Conservation (phyloP, 805 yeast genomes). For the Pichia ethanolica region DNA sequence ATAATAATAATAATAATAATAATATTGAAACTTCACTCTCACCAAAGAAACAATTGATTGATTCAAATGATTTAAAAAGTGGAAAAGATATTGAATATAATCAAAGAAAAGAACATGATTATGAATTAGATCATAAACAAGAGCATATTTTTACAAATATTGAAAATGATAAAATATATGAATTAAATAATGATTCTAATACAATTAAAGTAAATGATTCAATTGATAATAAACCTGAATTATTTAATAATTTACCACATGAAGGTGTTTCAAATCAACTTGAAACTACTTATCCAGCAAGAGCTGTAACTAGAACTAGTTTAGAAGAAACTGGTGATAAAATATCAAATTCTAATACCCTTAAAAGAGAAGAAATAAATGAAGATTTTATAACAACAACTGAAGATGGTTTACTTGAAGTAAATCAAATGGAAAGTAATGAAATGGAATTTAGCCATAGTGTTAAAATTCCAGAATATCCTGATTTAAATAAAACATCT, state of each 20-base stretch:
- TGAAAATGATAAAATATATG: not conserved
- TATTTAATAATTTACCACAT: too few relatives aligned
- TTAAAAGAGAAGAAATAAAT: not conserved
- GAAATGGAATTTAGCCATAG: not conserved
- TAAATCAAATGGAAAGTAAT: not conserved
- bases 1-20: not conserved
- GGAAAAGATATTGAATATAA: too few relatives aligned
- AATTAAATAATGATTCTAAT: not conserved
- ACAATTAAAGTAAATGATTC: not conserved
- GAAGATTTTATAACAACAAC: not conserved
- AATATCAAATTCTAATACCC: not conserved
- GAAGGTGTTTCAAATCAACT: too few relatives aligned
- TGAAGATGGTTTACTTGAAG: not conserved
- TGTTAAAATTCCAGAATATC: conserved; percentile 1
- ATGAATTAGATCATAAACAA: too few relatives aligned
- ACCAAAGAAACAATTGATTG: too few relatives aligned
- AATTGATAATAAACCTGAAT: too few relatives aligned
- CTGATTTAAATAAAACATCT: not conserved
- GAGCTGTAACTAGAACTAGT: conserved; percentile 17
- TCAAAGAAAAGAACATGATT: too few relatives aligned
- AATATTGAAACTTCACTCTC: too few relatives aligned
- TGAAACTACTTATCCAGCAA: conserved; percentile 15
- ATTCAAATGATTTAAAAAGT: too few relatives aligned
- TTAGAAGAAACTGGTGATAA: conserved; percentile 1
- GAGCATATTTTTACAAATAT: not conserved